Percentiles rank a stretch among this genome's conserved stretches.
These are phyloP conservation scores for Canavalia gladiata DNA, from an alignment of 306 rosid species.

Conservation along the genomic window DNA sequence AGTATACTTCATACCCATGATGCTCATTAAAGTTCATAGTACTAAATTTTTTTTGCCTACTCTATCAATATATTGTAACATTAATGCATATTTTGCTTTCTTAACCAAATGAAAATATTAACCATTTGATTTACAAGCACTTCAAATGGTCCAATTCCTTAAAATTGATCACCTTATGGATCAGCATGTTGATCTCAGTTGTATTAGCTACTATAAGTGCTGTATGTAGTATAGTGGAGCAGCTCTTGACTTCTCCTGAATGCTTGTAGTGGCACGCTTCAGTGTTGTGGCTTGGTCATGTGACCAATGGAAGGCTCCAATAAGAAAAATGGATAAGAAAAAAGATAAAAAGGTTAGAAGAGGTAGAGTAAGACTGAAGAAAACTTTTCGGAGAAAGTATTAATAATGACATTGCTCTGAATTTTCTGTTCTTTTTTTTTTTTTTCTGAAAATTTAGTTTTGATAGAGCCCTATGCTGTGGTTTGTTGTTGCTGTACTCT, in stretches of 20 bases:
- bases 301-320: background rate
- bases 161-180: conserved; percentile 10
- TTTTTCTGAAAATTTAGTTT: background rate
- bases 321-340: background rate
- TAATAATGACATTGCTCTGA: background rate
- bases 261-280: background rate
- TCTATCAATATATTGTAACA: conserved; percentile 32
- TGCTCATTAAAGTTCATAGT: conserved; percentile 15
- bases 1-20: background rate
- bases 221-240: background rate
- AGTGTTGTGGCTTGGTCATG: background rate
- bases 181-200: background rate
- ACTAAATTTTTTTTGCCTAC: background rate
- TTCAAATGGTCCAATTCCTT: conserved; percentile 9
- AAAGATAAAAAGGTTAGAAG: background rate
- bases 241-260: background rate
- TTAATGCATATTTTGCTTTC: conserved; percentile 2
- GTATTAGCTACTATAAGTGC: conserved; percentile 6
- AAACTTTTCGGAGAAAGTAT: background rate
- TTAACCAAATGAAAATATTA: conserved; percentile 6
- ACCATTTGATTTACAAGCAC: conserved; percentile 4
- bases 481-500: background rate
- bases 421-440: background rate
- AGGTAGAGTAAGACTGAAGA: background rate
- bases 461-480: background rate